Evolutionary conservation across 192 early-diverging fungal genomes (phyloP), one percentile per base, ranked within the genome.

Genomic region (Mortierella antarctica): DNA sequence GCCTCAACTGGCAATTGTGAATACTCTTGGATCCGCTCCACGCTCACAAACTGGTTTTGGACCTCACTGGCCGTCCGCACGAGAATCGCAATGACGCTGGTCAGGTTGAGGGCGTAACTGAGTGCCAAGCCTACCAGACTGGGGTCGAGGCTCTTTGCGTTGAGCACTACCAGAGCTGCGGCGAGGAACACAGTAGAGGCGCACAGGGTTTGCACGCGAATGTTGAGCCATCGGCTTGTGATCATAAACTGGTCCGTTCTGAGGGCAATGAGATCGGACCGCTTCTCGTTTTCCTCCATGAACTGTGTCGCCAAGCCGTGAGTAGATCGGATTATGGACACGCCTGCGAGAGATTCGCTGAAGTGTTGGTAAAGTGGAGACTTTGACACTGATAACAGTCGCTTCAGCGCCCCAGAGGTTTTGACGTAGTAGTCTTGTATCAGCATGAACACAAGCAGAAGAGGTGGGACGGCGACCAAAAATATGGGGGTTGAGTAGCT

Each of bases 11-110:
- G 92, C 21, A 95, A 86, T 13, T 82, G 74, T 31, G 91, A 48
- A 56, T 96, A 98, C 81, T 97, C 95, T 57, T 86, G 70, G 13
- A 96, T 81, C 6, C 96, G 89, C 85, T 98, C 96, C 17, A 96
- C 93, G 0, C 89, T 84, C 54, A 93, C 95, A 83, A 96, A 87
- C 64, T 79, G 86, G 83, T 96, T 93, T 70, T 97, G 95, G 75
- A 96, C 89, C 41, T 89, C 82, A 21, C 85, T 84, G 68, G 90
- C 89, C 49, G 83, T 82, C 41, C 93, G 87, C 20, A 95, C 88
- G 13, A 89, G 70, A 92, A 94, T 95, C 63, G 88, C 80, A 82
- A 94, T 83, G 58, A 87, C 84, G 48, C 91, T 88, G 17, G 91
- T 88, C 82, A 98, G 93, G 64, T 86, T 89, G 11, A 94, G 83